These are phyloP conservation scores for Chaetomiaceae sp. DNA, from an alignment of 2,329 filamentous ascomycete genomes.

Conservation along the genomic window DNA sequence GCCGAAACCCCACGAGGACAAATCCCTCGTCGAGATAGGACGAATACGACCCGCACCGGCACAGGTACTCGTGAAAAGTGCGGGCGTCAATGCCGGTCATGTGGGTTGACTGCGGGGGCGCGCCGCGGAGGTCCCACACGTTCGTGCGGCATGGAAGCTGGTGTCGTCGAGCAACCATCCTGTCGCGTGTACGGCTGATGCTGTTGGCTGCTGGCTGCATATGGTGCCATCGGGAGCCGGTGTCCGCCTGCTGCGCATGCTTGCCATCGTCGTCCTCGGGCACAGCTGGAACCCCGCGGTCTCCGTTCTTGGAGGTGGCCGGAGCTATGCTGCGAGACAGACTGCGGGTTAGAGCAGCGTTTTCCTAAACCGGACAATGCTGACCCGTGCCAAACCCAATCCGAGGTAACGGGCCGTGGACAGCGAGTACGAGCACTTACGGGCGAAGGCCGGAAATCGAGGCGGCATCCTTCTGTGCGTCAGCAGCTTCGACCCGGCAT, in stretches of 20 bases:
- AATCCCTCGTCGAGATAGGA: conserved; percentile 2
- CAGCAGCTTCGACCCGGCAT: background rate
- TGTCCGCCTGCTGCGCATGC: background rate
- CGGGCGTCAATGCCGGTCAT: conserved; percentile 5
- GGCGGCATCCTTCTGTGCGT: background rate
- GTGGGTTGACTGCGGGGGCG: conserved; percentile 1
- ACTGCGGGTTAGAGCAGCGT: background rate
- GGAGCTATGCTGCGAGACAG: background rate
- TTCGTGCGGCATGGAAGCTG: background rate
- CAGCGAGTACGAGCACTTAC: background rate
- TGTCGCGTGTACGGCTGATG: conserved; percentile 1
- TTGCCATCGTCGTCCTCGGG: background rate
- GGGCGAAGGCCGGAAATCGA: background rate
- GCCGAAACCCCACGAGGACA: background rate
- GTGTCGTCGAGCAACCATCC: background rate
- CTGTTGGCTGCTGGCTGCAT: background rate
- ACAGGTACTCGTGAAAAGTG: background rate
- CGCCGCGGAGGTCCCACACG: background rate
- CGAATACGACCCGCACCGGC: background rate
- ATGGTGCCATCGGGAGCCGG: background rate
- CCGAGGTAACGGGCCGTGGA: background rate
- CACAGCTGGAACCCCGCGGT: background rate
- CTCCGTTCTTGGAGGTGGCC: background rate
- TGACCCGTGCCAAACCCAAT: background rate
- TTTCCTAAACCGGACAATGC: conserved; percentile 2